Conservation (phyloP, 768 basidiomycete genomes). For the Suillus placidus region DNA sequence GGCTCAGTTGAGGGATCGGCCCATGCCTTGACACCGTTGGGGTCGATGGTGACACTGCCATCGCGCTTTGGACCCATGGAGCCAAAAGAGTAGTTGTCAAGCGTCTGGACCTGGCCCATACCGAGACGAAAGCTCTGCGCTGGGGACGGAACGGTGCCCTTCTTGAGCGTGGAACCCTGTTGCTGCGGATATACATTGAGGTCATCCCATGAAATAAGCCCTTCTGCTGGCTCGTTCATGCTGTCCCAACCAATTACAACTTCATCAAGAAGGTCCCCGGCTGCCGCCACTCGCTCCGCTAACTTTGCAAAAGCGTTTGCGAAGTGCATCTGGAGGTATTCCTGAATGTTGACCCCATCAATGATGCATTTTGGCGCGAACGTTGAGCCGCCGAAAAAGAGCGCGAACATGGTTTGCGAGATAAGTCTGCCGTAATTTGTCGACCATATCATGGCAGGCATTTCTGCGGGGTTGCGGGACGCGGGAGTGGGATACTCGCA, state of each 20-base stretch:
- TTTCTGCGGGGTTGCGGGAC: slow-evolving; percentile 63
- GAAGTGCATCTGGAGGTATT: slow-evolving; percentile 79
- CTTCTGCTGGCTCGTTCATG: slow-evolving; percentile 93
- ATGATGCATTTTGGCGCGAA: slow-evolving; percentile 92
- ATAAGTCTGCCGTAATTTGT: slow-evolving; percentile 93
- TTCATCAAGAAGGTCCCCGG: slow-evolving; percentile 76
- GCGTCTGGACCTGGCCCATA: slow-evolving; percentile 81
- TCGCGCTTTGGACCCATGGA: slow-evolving; percentile 72
- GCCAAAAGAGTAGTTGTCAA: slow-evolving; percentile 84
- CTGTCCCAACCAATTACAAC: slow-evolving; percentile 97
- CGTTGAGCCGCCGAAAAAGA: slow-evolving; percentile 89
- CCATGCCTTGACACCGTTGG: slow-evolving; percentile 82
- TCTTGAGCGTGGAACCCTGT: slow-evolving; percentile 77
- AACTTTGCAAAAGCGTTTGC: slow-evolving; percentile 75
- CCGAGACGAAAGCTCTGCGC: slow-evolving; percentile 83
- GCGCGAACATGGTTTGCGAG: slow-evolving; percentile 87
- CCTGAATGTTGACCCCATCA: slow-evolving; percentile 90
- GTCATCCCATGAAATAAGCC: slow-evolving; percentile 67
- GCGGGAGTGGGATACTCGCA: slow-evolving; percentile 75
- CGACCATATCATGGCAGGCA: slow-evolving; percentile 96
- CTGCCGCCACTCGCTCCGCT: slow-evolving; percentile 75
- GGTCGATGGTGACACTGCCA: slow-evolving; percentile 83
- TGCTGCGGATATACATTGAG: slow-evolving; percentile 62
- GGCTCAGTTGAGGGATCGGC: slow-evolving; percentile 53
- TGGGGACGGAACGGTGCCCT: slow-evolving; percentile 86